These are phyloP conservation scores for Metarhizium brunneum DNA, from an alignment of 2,329 filamentous ascomycete genomes.

Conservation along the genomic window DNA sequence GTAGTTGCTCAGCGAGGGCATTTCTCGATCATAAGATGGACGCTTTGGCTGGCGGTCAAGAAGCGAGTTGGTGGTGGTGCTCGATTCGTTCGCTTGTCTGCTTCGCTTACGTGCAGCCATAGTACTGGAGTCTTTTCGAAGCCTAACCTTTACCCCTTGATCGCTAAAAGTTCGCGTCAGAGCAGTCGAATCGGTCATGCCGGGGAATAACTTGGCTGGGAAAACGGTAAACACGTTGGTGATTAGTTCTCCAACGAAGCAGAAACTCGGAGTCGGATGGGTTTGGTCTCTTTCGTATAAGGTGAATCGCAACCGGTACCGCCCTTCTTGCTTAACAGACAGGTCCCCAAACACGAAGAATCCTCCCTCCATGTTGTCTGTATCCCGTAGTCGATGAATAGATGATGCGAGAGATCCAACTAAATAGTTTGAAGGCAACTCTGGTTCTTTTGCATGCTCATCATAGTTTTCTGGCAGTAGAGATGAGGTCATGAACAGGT, in stretches of 20 bases:
- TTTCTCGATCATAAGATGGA: constrained; percentile 11
- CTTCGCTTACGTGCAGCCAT: constrained; percentile 39
- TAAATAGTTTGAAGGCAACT: constrained; percentile 39
- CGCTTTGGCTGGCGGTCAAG: constrained; percentile 13
- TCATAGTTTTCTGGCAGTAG: constrained; percentile 33
- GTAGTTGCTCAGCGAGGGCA: constrained; percentile 9
- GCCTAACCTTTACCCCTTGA: constrained; percentile 72
- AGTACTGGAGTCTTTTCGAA: constrained; percentile 72
- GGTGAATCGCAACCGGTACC: constrained; percentile 65
- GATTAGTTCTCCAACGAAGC: constrained; percentile 22
- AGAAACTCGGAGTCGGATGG: constrained; percentile 11
- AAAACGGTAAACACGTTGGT: constrained; percentile 58
- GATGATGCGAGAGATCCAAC: constrained; percentile 72
- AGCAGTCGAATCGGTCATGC: constrained; percentile 73
- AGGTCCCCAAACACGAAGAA: constrained; percentile 91
- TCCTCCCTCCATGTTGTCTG: constrained; percentile 66
- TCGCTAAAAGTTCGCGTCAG: constrained; percentile 77
- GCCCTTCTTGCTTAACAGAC: constrained; percentile 66
- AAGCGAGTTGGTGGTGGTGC: constrained; percentile 5
- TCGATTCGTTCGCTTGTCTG: constrained; percentile 14
- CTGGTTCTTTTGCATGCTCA: constrained; percentile 23
- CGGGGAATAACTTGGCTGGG: constrained; percentile 61
- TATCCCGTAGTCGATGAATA: constrained; percentile 71
- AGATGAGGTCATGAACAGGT: constrained; percentile 37
- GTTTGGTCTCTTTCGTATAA: constrained; percentile 44